Evolutionary conservation across 331 rosid species (phyloP), one percentile per base, ranked within the genome.

Genomic region (Cydonia oblonga): DNA sequence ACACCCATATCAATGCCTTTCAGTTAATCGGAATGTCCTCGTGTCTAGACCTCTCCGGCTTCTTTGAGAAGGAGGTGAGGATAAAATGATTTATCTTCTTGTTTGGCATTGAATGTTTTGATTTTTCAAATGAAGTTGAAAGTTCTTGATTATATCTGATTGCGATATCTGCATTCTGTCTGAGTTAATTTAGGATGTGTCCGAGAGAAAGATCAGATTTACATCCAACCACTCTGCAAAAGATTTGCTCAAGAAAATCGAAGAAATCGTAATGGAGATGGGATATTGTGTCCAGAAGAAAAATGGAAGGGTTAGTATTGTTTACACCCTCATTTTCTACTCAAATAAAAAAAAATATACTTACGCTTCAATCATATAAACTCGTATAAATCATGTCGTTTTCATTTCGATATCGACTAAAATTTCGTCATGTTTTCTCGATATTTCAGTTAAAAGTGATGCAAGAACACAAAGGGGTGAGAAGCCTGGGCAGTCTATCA

Each of bases 1-100:
- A 95, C 2, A 57, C 83, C 23, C 85, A 78, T 25, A 91, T 95
- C 53, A 95, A 95, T 77, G 99, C 99, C 66, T 95, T 95, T 80
- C 87, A 95, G 80, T 81, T 95, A 80, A 95, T 95, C 75, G 99
- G 99, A 74, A 95, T 95, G 99, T 95, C 97, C 56, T 90, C 96
- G 2, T 83, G 88, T 82, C 71, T 95, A 44, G 99, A 95, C 83
- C 96, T 95, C 77, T 95, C 99, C 30, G 97, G 97, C 56, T 86
- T 95, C 81, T 95, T 95, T 77, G 99, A 95, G 87, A 82, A 83
- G 73, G 99, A 95, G 97, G 98, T 91, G 79, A 81, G 92, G 58
- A 26, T 3, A 56, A 70, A 22, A 22, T 9, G 58, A 20, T 38
- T 15, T n/a, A 15, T 78, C 53, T 14, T 53, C 51, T 76, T 5